These are phyloP conservation scores for Lactifluus hygrophoroides DNA, from an alignment of 768 basidiomycete species.

Conservation along the genomic window DNA sequence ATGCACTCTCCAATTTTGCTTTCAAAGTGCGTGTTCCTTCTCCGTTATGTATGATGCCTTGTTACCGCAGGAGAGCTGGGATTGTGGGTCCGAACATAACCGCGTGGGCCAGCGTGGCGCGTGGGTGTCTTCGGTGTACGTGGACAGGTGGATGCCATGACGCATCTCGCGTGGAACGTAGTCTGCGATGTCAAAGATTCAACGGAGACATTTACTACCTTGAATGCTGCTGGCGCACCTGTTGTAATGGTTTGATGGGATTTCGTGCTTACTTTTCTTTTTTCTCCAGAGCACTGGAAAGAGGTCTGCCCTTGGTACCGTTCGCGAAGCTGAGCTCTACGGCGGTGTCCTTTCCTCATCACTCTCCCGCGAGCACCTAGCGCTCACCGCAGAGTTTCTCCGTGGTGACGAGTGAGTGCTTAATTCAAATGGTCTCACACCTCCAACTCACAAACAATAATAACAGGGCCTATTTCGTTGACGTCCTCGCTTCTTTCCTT, in stretches of 20 bases:
- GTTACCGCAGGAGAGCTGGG: not conserved
- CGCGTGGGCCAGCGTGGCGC: not conserved
- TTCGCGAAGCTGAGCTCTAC: conserved; percentile 88
- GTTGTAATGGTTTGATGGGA: not conserved
- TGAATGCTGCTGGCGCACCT: not conserved
- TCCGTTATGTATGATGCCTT: not conserved
- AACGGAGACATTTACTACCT: not conserved
- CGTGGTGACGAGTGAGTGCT: conserved; percentile 87
- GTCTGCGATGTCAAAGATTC: not conserved
- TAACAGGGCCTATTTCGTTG: conserved; percentile 77
- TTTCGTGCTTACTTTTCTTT: not conserved
- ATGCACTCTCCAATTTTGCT: conserved; percentile 95
- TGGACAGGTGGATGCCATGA: not conserved
- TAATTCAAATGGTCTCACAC: not conserved
- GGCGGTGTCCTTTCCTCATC: conserved; percentile 85
- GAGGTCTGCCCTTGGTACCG: conserved; percentile 81
- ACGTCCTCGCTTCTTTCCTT: conserved; percentile 77
- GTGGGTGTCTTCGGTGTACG: no score
- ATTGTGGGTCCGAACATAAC: not conserved
- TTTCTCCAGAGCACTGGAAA: conserved; percentile 67
- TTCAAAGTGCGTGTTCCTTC: conserved; percentile 71
- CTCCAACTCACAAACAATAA: not conserved
- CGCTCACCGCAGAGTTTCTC: conserved; percentile 91
- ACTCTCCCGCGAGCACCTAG: conserved; percentile 82
- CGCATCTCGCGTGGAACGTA: not conserved